Evolutionary conservation across 2,329 filamentous ascomycete species (phyloP).

Genomic region (Epichloe coenophiala): DNA sequence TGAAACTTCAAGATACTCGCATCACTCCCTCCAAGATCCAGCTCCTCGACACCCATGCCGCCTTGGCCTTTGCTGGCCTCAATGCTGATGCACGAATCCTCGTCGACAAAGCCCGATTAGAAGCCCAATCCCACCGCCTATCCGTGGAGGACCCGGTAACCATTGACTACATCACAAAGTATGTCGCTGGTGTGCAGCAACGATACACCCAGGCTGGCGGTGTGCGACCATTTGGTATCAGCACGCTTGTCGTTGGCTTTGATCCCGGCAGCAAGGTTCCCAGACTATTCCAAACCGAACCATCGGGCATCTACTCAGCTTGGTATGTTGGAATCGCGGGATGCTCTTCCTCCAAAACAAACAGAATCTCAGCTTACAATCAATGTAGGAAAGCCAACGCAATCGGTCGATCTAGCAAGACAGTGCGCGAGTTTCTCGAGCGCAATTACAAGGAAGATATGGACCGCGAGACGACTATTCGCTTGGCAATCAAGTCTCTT

Average conservation of each 20-base stretch:
- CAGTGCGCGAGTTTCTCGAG: conserved; percentile 95
- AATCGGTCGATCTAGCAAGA: conserved; percentile 97
- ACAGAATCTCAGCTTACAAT: conserved; percentile 3
- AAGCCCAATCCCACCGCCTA: conserved; percentile 92
- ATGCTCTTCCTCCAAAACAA: conserved; percentile 6
- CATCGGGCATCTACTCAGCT: conserved; percentile 97
- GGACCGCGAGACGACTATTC: conserved; percentile 91
- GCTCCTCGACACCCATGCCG: conserved; percentile 88
- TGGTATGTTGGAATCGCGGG: conserved; percentile 45
- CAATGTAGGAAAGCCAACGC: conserved; percentile 86
- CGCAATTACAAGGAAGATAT: conserved; percentile 98
- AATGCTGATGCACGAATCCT: conserved; percentile 97
- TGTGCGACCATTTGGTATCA: conserved; percentile 97
- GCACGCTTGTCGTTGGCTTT: conserved; percentile 95
- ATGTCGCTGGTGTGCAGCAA: conserved; percentile 94
- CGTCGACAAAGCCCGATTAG: conserved; percentile 93
- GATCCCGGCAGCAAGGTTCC: conserved; percentile 84
- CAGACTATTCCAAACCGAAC: conserved; percentile 93
- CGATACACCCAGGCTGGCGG: conserved; percentile 97
- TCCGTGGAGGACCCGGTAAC: conserved; percentile 95
- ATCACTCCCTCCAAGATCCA: conserved; percentile 97
- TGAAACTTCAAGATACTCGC: conserved; percentile 98
- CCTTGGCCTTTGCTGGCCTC: conserved; percentile 89
- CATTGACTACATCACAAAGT: conserved; percentile 99
- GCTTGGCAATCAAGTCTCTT: conserved; percentile 94